A percentile compares a stretch with the other conserved stretches of the same genome.
Evolutionary conservation across 306 rosid species (phyloP).

Genomic region (Oemleria cerasiformis): DNA sequence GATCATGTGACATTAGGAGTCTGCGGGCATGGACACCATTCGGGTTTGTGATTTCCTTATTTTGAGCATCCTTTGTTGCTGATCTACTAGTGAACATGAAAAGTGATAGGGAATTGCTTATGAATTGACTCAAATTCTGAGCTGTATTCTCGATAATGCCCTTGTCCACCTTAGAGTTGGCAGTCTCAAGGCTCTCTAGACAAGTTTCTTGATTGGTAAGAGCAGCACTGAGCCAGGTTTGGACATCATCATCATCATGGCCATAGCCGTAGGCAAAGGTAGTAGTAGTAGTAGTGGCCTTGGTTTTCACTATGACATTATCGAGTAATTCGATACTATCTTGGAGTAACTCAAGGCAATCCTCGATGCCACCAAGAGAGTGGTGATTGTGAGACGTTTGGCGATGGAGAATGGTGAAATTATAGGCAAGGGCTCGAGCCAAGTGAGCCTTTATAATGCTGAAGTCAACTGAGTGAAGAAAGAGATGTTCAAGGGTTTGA

Average conservation of each 20-base stretch:
- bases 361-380: slow-evolving; percentile 3
- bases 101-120: slow-evolving; percentile 23
- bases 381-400: background rate
- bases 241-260: slow-evolving; percentile 16
- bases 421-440: slow-evolving; percentile 27
- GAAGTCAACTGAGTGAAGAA: slow-evolving; percentile 22
- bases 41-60: too few species aligned
- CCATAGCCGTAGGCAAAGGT: background rate
- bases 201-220: slow-evolving; percentile 38
- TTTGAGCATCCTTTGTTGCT: background rate
- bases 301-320: slow-evolving; percentile 1
- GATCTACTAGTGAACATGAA: background rate
- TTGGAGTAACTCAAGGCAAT: slow-evolving; percentile 37
- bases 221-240: slow-evolving; percentile 43
- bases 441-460: slow-evolving; percentile 14
- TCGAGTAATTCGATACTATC: slow-evolving; percentile 33
- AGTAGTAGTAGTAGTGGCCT: too few species aligned
- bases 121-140: slow-evolving; percentile 12
- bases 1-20: too few species aligned
- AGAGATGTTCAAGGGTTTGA: slow-evolving; percentile 7
- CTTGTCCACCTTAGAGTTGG: background rate
- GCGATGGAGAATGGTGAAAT: slow-evolving; percentile 13
- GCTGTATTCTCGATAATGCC: slow-evolving; percentile 10
- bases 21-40: too few species aligned
- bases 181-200: slow-evolving; percentile 24